A percentile compares a stretch with the other conserved stretches of the same genome.
phyloP scores from a whole-genome alignment of 805 yeast genomes.

The Tetrapisispora arboricola region DNA sequence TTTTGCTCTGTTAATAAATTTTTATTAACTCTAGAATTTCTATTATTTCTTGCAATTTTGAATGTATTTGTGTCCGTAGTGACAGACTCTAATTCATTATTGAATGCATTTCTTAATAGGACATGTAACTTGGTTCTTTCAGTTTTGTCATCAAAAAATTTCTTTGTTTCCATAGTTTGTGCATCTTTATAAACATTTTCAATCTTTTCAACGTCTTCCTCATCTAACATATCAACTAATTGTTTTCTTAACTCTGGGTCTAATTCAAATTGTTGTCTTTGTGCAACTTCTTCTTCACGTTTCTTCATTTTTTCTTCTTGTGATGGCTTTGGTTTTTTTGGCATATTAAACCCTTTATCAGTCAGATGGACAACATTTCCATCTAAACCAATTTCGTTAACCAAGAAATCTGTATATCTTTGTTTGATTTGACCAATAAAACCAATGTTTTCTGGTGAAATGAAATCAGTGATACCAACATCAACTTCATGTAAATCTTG shows the following conservation, averaged over 20 bases:
- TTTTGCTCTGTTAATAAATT: conserved; percentile 29
- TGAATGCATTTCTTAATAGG: conserved; percentile 61
- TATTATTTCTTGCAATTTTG: conserved; percentile 46
- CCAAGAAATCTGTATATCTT: conserved; percentile 87
- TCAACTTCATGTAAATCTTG: conserved; percentile 43
- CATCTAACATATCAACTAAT: conserved; percentile 48
- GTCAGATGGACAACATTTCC: conserved; percentile 65
- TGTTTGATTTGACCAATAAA: conserved; percentile 77
- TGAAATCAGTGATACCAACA: conserved; percentile 77
- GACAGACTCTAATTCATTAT: conserved; percentile 64
- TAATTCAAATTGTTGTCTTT: conserved; percentile 32
- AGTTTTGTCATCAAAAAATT: conserved; percentile 53
- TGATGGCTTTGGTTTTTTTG: conserved; percentile 38
- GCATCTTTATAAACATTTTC: conserved; percentile 47
- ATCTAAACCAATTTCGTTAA: conserved; percentile 66
- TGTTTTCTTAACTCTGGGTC: conserved; percentile 37
- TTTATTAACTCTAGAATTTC: conserved; percentile 31
- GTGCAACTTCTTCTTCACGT: conserved; percentile 22
- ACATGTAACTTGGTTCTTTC: conserved; percentile 74
- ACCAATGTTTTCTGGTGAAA: conserved; percentile 47
- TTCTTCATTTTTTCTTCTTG: conserved; percentile 32
- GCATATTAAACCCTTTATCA: conserved; percentile 61
- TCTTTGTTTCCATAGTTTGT: conserved; percentile 45
- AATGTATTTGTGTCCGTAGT: conserved; percentile 64
- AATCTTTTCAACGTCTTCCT: conserved; percentile 46